These are phyloP conservation scores for Tephrocybe sp. DNA, from an alignment of 768 basidiomycete species.

Conservation along the genomic window DNA sequence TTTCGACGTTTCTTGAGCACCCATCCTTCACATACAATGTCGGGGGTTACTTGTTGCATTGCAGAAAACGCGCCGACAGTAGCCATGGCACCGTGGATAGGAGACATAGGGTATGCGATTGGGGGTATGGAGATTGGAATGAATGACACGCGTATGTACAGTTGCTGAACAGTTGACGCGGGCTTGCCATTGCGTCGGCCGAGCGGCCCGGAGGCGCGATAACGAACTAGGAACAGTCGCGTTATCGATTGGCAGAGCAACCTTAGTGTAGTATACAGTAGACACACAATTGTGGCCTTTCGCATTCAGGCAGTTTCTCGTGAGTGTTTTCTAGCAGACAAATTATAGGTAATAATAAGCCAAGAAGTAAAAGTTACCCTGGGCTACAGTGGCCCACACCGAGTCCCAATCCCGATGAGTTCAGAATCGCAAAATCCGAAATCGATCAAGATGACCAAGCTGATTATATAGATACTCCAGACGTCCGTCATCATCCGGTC, in stretches of 20 bases:
- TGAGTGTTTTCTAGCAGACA: too few species aligned
- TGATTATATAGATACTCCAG: slow-evolving; percentile 16
- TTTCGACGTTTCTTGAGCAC: slow-evolving; percentile 83
- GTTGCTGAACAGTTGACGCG: not conserved
- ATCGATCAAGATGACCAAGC: slow-evolving; percentile 25
- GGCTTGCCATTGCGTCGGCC: too few species aligned
- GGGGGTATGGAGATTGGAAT: not conserved
- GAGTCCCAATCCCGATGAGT: slow-evolving; percentile 1
- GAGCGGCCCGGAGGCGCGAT: not conserved
- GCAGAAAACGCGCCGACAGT: not conserved
- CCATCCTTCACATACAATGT: slow-evolving; percentile 67
- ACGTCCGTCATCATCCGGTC: slow-evolving; percentile 22
- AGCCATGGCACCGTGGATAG: not conserved
- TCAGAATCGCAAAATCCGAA: slow-evolving; percentile 13
- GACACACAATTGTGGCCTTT: not conserved
- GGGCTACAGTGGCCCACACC: not conserved
- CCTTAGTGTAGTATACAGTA: too few species aligned
- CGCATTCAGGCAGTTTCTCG: too few species aligned
- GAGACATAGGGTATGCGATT: slow-evolving; percentile 7
- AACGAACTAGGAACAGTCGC: not conserved
- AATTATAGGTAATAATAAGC: not conserved
- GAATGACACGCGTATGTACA: not conserved
- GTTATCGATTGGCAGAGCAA: not conserved
- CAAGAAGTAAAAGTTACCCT: slow-evolving; percentile 3
- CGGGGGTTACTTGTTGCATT: slow-evolving; percentile 8